Percentiles rank a stretch among this genome's conserved stretches.
Evolutionary conservation across 129 eudicot species (phyloP).

Genomic region (Deinandra increscens): DNA sequence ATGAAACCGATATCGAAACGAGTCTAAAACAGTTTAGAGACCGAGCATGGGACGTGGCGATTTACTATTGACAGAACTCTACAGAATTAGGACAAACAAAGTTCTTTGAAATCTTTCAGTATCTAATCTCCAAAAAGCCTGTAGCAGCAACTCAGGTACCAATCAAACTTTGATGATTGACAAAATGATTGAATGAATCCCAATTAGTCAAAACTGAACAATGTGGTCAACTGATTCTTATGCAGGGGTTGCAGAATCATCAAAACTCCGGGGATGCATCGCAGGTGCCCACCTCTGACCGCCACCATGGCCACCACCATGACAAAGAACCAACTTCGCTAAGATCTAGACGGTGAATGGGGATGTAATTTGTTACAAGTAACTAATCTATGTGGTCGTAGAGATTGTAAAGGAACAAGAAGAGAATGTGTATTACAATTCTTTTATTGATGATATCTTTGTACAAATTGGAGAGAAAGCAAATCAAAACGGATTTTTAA

Average conservation of each 20-base stretch:
- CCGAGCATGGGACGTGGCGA: conserved; percentile 79
- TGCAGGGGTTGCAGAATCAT: conserved; percentile 31
- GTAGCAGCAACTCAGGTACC: conserved; percentile 47
- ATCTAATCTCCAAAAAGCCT: conserved; percentile 36
- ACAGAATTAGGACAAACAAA: conserved; percentile 68
- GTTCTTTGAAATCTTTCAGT: conserved; percentile 56
- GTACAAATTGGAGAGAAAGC: conserved; percentile 21
- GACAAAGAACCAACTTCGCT: conserved; percentile 37
- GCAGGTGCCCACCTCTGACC: conserved; percentile 18
- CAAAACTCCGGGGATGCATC: no score
- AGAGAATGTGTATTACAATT: conserved; percentile 17
- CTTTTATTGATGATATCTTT: conserved; percentile 21
- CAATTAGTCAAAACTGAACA: background rate
- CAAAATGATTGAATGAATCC: background rate
- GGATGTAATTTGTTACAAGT: conserved; percentile 9
- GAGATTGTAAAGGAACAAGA: conserved; percentile 30
- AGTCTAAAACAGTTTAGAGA: conserved; percentile 59
- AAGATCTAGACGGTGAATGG: conserved; percentile 41
- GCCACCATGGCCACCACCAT: conserved; percentile 22
- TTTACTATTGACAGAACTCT: conserved; percentile 82
- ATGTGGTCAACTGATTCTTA: background rate
- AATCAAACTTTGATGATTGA: background rate
- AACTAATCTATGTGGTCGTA: no score
- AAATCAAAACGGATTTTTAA: background rate
- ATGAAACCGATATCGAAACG: conserved; percentile 76